phyloP scores from a whole-genome alignment of 306 rosid species.

The Malus orientalis region DNA sequence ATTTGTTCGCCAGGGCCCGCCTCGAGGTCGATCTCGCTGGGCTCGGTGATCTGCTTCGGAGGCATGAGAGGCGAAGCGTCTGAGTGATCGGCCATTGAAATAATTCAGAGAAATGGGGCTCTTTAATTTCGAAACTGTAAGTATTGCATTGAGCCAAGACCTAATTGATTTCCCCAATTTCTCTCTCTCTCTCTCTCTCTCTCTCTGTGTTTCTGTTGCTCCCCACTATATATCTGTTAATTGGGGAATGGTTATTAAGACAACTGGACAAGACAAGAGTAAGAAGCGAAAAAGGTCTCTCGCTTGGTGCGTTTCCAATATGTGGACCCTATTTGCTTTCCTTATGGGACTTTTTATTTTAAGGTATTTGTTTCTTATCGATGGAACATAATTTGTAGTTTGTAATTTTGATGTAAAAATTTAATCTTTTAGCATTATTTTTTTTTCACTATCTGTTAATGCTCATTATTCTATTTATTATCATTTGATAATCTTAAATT shows the following conservation, averaged over 20 bases:
- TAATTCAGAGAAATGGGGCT: neutral
- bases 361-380: too few species aligned
- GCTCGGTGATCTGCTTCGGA: slow-evolving; percentile 48
- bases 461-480: too few species aligned
- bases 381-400: too few species aligned
- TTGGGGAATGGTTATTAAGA: neutral
- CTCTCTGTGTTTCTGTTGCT: neutral
- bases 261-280: neutral
- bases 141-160: slow-evolving; percentile 1
- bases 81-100: slow-evolving; percentile 67
- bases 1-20: slow-evolving; percentile 95
- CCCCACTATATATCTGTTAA: neutral
- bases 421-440: too few species aligned
- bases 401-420: too few species aligned
- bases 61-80: slow-evolving; percentile 75
- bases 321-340: neutral
- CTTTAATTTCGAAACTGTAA: neutral
- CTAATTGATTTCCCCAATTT: slow-evolving; percentile 11
- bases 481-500: too few species aligned
- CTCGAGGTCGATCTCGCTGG: slow-evolving; percentile 89
- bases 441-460: too few species aligned
- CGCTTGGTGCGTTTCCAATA: neutral
- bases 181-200: too few species aligned
- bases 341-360: too few species aligned
- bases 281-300: neutral